phyloP scores from a whole-genome alignment of 805 yeast species.

The Candida loeiensis region DNA sequence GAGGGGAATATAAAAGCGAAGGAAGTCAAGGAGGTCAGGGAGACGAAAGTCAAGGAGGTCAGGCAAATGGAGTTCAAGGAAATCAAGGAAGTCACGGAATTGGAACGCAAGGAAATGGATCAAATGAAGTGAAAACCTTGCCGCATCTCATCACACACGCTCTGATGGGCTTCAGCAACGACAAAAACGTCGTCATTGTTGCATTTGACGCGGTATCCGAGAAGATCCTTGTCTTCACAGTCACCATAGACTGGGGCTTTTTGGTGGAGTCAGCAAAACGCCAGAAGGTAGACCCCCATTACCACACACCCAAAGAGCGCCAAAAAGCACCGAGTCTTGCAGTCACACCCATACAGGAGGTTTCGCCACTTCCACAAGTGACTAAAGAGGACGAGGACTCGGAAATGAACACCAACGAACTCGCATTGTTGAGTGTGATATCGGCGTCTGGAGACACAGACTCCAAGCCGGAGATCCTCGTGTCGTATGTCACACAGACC shows the following conservation, averaged over 20 bases:
- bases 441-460: conserved; percentile 43
- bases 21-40: too few species aligned
- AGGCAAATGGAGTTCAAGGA: too few species aligned
- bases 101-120: too few species aligned
- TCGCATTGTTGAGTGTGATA: conserved; percentile 38
- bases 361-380: conserved; percentile 22
- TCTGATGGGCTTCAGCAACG: conserved; percentile 51
- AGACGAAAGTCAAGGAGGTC: too few species aligned
- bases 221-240: conserved; percentile 38
- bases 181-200: conserved; percentile 43
- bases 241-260: conserved; percentile 56
- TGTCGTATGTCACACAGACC: conserved; percentile 32
- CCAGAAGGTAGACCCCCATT: conserved; percentile 46
- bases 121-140: background rate
- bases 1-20: background rate
- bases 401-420: conserved; percentile 9
- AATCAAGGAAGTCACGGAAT: too few species aligned
- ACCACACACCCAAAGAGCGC: conserved; percentile 45
- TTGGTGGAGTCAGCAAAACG: conserved; percentile 45
- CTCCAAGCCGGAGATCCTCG: conserved; percentile 44
- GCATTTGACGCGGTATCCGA: conserved; percentile 36
- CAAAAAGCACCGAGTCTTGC: conserved; percentile 40
- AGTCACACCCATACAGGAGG: conserved; percentile 30
- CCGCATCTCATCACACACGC: background rate
- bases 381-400: conserved; percentile 14